A percentile compares a stretch with the other conserved stretches of the same genome.
Conservation (phyloP, 2,329 filamentous ascomycete species). For the Nemania sp. region DNA sequence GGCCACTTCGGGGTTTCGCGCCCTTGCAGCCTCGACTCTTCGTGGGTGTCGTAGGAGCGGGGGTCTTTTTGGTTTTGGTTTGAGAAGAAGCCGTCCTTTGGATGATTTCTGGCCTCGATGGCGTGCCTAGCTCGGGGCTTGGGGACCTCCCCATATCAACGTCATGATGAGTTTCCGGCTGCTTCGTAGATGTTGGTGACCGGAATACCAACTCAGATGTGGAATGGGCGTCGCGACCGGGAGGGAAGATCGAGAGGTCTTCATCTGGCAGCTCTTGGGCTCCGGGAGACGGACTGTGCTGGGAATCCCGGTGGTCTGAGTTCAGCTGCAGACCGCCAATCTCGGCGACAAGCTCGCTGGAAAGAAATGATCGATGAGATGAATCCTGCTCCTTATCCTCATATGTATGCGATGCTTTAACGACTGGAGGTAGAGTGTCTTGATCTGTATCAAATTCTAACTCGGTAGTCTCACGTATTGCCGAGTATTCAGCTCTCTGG, state of each 20-base stretch:
- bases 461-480: not conserved
- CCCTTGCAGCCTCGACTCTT: slow-evolving; percentile 14
- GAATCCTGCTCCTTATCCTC: not conserved
- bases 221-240: not conserved
- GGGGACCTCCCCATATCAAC: slow-evolving; percentile 10
- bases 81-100: not conserved
- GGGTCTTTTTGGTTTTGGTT: not conserved
- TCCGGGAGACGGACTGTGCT: slow-evolving; percentile 20
- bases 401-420: not conserved
- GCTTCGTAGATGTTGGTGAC: not conserved
- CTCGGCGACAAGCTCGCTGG: not conserved
- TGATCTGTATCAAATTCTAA: not conserved
- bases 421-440: not conserved
- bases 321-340: slow-evolving; percentile 6
- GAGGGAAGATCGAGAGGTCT: slow-evolving; percentile 1
- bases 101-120: slow-evolving; percentile 3
- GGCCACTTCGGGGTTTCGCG: not conserved
- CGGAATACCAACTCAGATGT: not conserved
- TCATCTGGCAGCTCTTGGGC: slow-evolving; percentile 9
- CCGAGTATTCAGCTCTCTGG: not conserved
- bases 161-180: not conserved
- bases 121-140: slow-evolving; percentile 27
- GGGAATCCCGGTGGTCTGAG: not conserved
- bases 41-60: slow-evolving; percentile 21
- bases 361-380: not conserved